Evolutionary conservation across 1,139 yeast genomes (phyloP), one percentile per base, ranked within the genome.

Genomic region (Diutina ranongensis): DNA sequence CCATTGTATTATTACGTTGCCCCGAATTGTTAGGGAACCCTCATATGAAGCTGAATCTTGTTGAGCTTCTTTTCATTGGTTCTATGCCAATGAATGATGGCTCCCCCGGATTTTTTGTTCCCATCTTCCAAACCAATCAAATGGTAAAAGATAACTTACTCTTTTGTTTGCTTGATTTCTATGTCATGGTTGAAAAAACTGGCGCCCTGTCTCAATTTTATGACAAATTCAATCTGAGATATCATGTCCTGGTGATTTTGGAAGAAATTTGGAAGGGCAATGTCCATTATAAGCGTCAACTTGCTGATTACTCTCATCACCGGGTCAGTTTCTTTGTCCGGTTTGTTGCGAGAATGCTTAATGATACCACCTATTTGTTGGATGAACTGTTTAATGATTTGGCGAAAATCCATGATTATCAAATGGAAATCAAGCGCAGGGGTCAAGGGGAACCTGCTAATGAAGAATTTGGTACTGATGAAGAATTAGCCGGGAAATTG

Each of bases 191-290:
- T 48, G 99, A 92, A 60, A 87, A 86, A 58, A 94, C 98, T 0
- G 98, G 98, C 7, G 84, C 97, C 2, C 81, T 94, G 4, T 81
- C 95, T 0, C 98, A 92, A 62, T 92, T 92, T 60, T 92, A 92
- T 61, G 99, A 92, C 63, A 92, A 92, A 62, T 92, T 94, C 66
- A 89, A 87, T 62, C 78, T 87, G 45, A 75, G 98, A 60, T 92
- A 80, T 61, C 83, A 87, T 59, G 86, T 89, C 42, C 83, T 97
- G 1, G 78, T 78, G 45, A 83, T 94, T 40, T 67, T 94, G 56
- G 92, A 86, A 59, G 80, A 81, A 53, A 68, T 92, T 46, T 92
- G 97, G 95, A 76, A 80, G 50, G 77, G 77, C 54, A 16, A 16
- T n/a, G 80, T 79, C 22, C 59, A 67, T 28, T 89, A 85, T 63